Evolutionary conservation across 163 green algal genomes (phyloP), one percentile per base, ranked within the genome.

Genomic region (Chloromonas sp.): DNA sequence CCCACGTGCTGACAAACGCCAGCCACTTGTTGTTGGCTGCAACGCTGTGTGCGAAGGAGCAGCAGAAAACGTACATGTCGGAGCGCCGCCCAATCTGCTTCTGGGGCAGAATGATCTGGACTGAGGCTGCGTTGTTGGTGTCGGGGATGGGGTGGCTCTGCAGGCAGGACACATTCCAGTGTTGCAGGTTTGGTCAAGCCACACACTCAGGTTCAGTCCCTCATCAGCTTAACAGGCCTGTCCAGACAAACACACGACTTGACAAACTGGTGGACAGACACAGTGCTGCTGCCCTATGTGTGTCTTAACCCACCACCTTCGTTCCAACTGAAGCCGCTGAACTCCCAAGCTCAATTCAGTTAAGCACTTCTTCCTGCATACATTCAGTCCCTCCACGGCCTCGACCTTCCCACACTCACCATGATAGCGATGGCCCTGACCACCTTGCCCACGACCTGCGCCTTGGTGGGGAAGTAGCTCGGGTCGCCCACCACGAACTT

Each of bases 61-160:
- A 98, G 93, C 95, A 98, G 92, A 99, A 99, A n/a, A 99, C 96
- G 90, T 99, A 99, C 87, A 99, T 98, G 94, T 99, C 97, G 36
- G 91, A 96, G 15, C 90, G 90, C 36, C 97, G 90, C 77, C 94
- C 94, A 58, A 95, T 91, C 93, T 99, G 97, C 90, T 96, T 97
- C 92, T 99, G 96, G 5, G 97, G 97, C 61, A 99, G 91, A 89
- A 99, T 99, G 92, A 99, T 98, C 91, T 99, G 97, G 3, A 93
- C 93, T 61, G 91, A 97, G 85, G 96, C 88, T 60, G 92, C 88
- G 90, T 99, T 95, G 87, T 95, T 90, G 13, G 97, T 99, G 92
- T 96, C 95, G 84, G 97, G 97, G 89, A 99, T 98, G 79, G 97
- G 97, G 90, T 99, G 97, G 87, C 83, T 95, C 87, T 91, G 85